phyloP scores from a whole-genome alignment of 768 basidiomycete genomes.

The Podaxis sp. region DNA sequence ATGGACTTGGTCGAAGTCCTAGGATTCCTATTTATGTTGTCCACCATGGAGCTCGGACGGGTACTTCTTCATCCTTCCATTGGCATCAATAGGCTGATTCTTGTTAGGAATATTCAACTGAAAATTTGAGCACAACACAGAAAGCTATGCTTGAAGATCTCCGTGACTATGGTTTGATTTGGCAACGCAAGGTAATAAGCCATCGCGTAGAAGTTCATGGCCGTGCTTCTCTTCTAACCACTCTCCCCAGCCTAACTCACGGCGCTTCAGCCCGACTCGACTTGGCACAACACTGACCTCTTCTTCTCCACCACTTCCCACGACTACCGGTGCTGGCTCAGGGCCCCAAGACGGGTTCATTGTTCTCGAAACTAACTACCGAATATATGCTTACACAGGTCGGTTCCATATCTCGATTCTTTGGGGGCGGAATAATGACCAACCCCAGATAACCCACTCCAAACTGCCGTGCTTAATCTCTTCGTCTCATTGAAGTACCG shows the following conservation, averaged over 20 bases:
- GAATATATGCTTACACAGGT: slow-evolving; percentile 98
- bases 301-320: slow-evolving; percentile 78
- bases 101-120: slow-evolving; percentile 83
- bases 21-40: slow-evolving; percentile 94
- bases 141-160: slow-evolving; percentile 89
- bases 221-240: slow-evolving; percentile 26
- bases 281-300: slow-evolving; percentile 94
- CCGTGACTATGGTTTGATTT: slow-evolving; percentile 92
- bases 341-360: slow-evolving; percentile 84
- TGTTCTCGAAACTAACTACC: slow-evolving; percentile 97
- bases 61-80: slow-evolving; percentile 42
- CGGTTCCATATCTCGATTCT: slow-evolving; percentile 23
- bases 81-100: slow-evolving; percentile 18
- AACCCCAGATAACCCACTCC: slow-evolving; percentile 83
- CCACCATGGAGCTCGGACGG: slow-evolving; percentile 91
- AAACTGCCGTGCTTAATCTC: slow-evolving; percentile 93
- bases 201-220: slow-evolving; percentile 21
- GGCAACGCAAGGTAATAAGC: slow-evolving; percentile 68
- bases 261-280: slow-evolving; percentile 91
- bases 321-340: slow-evolving; percentile 54
- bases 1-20: slow-evolving; percentile 95
- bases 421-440: slow-evolving; percentile 20
- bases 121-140: slow-evolving; percentile 76
- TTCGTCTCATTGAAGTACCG: slow-evolving; percentile 92
- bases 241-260: slow-evolving; percentile 57